A percentile compares a stretch with the other conserved stretches of the same genome.
phyloP scores from a whole-genome alignment of 305 asterid species.

The Rubia tinctorum region DNA sequence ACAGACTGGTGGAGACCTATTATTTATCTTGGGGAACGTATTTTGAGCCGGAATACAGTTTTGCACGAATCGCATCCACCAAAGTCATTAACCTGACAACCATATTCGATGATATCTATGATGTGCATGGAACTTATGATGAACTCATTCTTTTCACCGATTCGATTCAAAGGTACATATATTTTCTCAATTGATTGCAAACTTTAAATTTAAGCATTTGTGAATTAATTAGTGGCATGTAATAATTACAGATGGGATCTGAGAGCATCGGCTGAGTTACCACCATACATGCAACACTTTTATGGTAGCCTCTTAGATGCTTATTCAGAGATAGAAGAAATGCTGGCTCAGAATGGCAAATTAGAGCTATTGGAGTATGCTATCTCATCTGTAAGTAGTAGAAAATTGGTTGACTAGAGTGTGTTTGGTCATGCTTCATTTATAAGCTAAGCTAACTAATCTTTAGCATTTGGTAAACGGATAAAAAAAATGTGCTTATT shows the following conservation, averaged over 20 bases:
- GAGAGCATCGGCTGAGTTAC: conserved; percentile 18
- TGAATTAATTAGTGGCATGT: too few relatives aligned
- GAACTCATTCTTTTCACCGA: conserved; percentile 36
- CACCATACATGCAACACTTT: conserved; percentile 19
- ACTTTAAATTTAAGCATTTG: not conserved
- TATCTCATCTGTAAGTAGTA: too few relatives aligned
- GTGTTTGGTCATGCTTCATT: too few relatives aligned
- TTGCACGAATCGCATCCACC: conserved; percentile 20
- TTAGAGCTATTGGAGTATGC: not conserved
- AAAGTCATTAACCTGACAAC: conserved; percentile 17
- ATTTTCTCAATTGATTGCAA: not conserved
- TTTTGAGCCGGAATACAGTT: conserved; percentile 25
- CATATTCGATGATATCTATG: conserved; percentile 30
- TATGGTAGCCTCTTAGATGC: conserved; percentile 18
- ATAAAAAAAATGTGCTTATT: too few relatives aligned
- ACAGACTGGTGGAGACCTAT: conserved; percentile 32
- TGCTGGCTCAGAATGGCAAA: not conserved
- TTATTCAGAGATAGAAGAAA: conserved; percentile 33
- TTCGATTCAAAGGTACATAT: conserved; percentile 31
- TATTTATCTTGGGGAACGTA: conserved; percentile 21
- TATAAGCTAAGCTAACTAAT: too few relatives aligned
- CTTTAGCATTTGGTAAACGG: too few relatives aligned
- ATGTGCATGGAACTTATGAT: conserved; percentile 25
- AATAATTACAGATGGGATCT: conserved; percentile 22
- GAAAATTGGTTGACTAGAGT: too few relatives aligned